phyloP scores from a whole-genome alignment of 2,329 filamentous ascomycete genomes.

The Aspergillus sp. region DNA sequence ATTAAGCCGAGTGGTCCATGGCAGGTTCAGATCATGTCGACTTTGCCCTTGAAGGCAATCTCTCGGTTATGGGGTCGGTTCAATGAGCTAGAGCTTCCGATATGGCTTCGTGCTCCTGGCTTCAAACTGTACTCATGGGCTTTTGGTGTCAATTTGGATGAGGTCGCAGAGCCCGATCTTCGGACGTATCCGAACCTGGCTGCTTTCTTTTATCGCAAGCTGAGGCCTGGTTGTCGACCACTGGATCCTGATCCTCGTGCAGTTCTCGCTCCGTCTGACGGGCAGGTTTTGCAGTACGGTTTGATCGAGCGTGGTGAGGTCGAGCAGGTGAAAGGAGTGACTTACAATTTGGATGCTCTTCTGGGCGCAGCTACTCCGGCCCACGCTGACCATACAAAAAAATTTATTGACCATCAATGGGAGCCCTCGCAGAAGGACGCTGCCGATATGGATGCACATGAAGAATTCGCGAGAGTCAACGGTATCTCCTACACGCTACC shows the following conservation, averaged over 20 bases:
- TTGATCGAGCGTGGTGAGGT: constrained; percentile 89
- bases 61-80: constrained; percentile 85
- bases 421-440: constrained; percentile 37
- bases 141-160: constrained; percentile 83
- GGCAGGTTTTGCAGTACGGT: constrained; percentile 83
- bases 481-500: constrained; percentile 93
- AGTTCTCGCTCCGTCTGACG: constrained; percentile 81
- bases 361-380: constrained; percentile 56
- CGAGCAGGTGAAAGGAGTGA: constrained; percentile 98
- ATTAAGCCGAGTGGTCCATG: constrained; percentile 80
- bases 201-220: constrained; percentile 90
- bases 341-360: constrained; percentile 88
- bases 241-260: constrained; percentile 73
- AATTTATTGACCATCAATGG: constrained; percentile 24
- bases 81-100: constrained; percentile 81
- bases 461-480: constrained; percentile 90
- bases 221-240: constrained; percentile 81
- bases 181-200: constrained; percentile 87
- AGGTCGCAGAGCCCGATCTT: constrained; percentile 81
- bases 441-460: constrained; percentile 66
- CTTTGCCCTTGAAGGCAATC: constrained; percentile 79
- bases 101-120: constrained; percentile 77
- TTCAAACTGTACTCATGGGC: constrained; percentile 87
- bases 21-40: constrained; percentile 92
- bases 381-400: constrained; percentile 32